Evolutionary conservation across 768 basidiomycete species (phyloP), one percentile per base, ranked within the genome.

Genomic region (Rhodocollybia butyracea): DNA sequence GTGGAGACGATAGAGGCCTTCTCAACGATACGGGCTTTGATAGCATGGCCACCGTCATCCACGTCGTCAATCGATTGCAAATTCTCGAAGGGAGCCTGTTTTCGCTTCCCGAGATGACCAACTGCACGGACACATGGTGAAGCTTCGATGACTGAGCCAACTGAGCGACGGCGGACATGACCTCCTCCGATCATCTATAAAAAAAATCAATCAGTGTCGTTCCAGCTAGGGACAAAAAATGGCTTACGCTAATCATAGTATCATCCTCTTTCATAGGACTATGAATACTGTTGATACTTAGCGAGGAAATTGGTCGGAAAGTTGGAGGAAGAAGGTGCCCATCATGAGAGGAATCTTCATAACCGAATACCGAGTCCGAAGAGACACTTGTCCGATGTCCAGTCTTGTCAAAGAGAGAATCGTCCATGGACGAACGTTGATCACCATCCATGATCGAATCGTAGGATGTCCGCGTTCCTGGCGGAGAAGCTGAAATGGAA

Each of bases 191-290:
- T 71, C 89, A 92, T 91, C 86, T 89, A 56, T 51, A 58, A 40
- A 19, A 46, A 38, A 4, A 12, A 7, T 46, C 30, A 54, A 31
- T 34, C n/a, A 12, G 26, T 26, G 36, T 48, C 30, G 3, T 11
- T 3, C 15, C 7, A 7, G 30, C 19, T 17, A 38, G 27, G 43
- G 21, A 22, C 43, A 27, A 30, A 10, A 2, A 31, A 21, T 71
- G n/a, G n/a, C 84, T 64, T 67, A 89, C 88, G 36, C 80, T 82
- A 45, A 91, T 86, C 88, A 91, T 89, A 0, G 91, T 91, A 60
- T 91, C 89, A 56, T 90, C 87, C 26, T 91, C 89, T 59, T 76
- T 77, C 41, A 69, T 68, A 0, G 84, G 78, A 56, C 80, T 82
- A 39, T 82, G 78, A 3, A 69, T 66, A 27, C 71, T 73, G 56